phyloP scores from a whole-genome alignment of 192 early-diverging fungal genomes.

The Powellomyces hirtus region DNA sequence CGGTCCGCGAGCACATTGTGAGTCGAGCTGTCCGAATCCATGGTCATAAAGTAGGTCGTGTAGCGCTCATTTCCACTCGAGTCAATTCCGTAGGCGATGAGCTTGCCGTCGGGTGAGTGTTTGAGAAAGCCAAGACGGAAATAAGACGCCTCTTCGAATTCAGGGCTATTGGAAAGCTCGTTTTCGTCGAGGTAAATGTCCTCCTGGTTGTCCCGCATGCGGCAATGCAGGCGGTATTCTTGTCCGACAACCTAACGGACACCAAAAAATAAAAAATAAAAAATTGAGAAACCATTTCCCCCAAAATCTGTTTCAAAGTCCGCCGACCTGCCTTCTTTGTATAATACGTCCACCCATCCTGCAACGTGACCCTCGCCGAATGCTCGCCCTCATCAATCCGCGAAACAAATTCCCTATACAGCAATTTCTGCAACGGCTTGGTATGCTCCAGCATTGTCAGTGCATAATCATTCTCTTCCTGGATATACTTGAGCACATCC shows the following conservation, averaged over 20 bases:
- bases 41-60: slow-evolving; percentile 49
- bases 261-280: too few species aligned
- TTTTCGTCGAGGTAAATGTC: slow-evolving; percentile 54
- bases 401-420: slow-evolving; percentile 65
- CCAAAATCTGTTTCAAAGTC: neutral
- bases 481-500: slow-evolving; percentile 56
- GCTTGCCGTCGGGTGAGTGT: slow-evolving; percentile 50
- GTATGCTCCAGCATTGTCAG: slow-evolving; percentile 44
- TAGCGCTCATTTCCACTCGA: slow-evolving; percentile 50
- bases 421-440: slow-evolving; percentile 49
- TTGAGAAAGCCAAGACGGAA: slow-evolving; percentile 59
- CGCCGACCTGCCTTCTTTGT: slow-evolving; percentile 40
- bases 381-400: slow-evolving; percentile 54
- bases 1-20: slow-evolving; percentile 40
- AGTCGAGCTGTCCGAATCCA: slow-evolving; percentile 25
- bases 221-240: slow-evolving; percentile 47
- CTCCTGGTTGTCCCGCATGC: slow-evolving; percentile 31
- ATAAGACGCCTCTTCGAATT: slow-evolving; percentile 53
- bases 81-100: slow-evolving; percentile 59
- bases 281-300: neutral
- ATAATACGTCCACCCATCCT: slow-evolving; percentile 59
- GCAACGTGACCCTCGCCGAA: slow-evolving; percentile 42
- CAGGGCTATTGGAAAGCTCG: slow-evolving; percentile 42
- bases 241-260: slow-evolving; percentile 32
- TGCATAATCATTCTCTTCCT: slow-evolving; percentile 55